Percentiles rank a stretch among this genome's conserved stretches.
Conservation (phyloP, 1,284 basidiomycete species). For the Cryptococcus sp. region DNA sequence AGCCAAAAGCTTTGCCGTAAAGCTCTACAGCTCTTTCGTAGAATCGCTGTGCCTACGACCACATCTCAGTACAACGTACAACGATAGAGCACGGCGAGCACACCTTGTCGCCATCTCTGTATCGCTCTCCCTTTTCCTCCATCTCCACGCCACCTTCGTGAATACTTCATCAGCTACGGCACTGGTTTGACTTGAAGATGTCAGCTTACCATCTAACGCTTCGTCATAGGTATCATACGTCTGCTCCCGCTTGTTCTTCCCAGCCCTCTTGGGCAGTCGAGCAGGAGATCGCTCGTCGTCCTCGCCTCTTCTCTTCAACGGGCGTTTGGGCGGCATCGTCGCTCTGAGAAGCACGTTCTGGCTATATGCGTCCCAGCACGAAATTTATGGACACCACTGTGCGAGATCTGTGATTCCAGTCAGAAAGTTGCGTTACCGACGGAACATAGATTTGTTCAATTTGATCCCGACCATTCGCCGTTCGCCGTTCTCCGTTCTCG, state of each 20-base stretch:
- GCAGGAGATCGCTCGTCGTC: slow-evolving; percentile 29
- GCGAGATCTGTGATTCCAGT: too few species aligned
- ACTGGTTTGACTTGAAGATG: background rate
- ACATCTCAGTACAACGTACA: background rate
- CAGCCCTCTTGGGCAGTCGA: slow-evolving; percentile 25
- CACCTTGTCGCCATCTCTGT: slow-evolving; percentile 52
- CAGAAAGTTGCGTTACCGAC: too few species aligned
- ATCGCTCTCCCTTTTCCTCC: slow-evolving; percentile 55
- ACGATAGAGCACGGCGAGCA: background rate
- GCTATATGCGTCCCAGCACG: background rate
- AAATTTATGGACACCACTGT: too few species aligned
- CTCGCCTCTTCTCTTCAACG: slow-evolving; percentile 18
- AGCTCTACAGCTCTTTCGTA: slow-evolving; percentile 50
- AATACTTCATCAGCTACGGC: slow-evolving; percentile 4
- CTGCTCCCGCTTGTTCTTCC: slow-evolving; percentile 37
- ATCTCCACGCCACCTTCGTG: slow-evolving; percentile 45
- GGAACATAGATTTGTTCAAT: too few species aligned
- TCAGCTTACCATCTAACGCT: slow-evolving; percentile 44
- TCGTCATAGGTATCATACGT: slow-evolving; percentile 53
- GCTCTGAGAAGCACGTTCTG: background rate
- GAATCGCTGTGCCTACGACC: slow-evolving; percentile 43
- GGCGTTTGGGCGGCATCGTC: slow-evolving; percentile 17
- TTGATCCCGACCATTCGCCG: too few species aligned
- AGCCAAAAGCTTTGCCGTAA: slow-evolving; percentile 45
- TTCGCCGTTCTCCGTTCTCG: too few species aligned